Conservation (phyloP, 1,284 basidiomycete species). For the Austroboletus novae-zelandiae region DNA sequence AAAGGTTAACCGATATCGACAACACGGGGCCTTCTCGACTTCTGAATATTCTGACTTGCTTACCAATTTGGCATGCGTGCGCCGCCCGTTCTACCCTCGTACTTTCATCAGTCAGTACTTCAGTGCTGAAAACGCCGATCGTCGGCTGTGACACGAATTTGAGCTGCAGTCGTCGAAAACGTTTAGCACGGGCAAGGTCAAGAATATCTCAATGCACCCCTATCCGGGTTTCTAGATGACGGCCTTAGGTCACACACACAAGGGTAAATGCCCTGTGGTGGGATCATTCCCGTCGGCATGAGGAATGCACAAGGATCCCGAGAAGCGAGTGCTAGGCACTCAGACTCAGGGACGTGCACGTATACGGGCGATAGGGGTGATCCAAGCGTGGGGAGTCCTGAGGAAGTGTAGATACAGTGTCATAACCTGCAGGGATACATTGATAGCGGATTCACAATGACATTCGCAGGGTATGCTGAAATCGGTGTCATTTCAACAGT, state of each 20-base stretch:
- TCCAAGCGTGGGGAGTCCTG: constrained; percentile 11
- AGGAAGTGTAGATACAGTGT: constrained; percentile 26
- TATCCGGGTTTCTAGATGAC: background rate
- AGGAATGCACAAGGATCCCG: constrained; percentile 5
- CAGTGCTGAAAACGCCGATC: too few species aligned
- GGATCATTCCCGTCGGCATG: constrained; percentile 2
- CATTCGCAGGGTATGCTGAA: constrained; percentile 26
- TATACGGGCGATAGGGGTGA: constrained; percentile 10
- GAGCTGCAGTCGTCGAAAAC: background rate
- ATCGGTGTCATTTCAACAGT: constrained; percentile 43
- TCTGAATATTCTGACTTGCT: constrained; percentile 3
- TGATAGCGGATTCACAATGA: constrained; percentile 13
- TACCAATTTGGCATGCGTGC: constrained; percentile 9
- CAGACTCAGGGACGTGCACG: constrained; percentile 7
- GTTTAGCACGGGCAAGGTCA: too few species aligned
- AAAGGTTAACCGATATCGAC: background rate
- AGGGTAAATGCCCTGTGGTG: constrained; percentile 2
- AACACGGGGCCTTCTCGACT: background rate
- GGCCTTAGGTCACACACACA: constrained; percentile 4
- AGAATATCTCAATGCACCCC: background rate
- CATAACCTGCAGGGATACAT: constrained; percentile 24
- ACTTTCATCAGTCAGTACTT: background rate
- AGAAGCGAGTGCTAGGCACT: background rate
- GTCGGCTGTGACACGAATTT: too few species aligned
- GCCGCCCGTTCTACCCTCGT: background rate